Percentiles rank a stretch among this genome's conserved stretches.
These are phyloP conservation scores for Mycena albidolilacea DNA, from an alignment of 768 basidiomycete species.

Conservation along the genomic window DNA sequence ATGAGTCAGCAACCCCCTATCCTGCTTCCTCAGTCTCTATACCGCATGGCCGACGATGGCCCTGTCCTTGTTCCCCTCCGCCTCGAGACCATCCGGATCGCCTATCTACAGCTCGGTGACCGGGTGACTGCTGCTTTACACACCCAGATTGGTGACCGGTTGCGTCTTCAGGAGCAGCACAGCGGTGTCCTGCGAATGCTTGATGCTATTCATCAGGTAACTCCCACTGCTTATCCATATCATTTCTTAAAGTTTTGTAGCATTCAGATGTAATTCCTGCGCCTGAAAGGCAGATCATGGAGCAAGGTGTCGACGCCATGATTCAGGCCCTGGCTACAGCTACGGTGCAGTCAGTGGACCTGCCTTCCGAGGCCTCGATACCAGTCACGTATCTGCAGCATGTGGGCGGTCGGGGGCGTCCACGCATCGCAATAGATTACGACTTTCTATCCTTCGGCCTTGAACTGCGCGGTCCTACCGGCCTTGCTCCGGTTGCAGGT, in stretches of 20 bases:
- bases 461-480: slow-evolving; percentile 22
- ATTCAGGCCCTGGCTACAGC: slow-evolving; percentile 28
- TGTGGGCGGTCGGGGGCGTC: slow-evolving; percentile 25
- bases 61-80: slow-evolving; percentile 13
- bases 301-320: slow-evolving; percentile 33
- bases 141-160: slow-evolving; percentile 33
- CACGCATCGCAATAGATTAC: too few species aligned
- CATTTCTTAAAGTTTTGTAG: background rate
- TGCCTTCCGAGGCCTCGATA: slow-evolving; percentile 8
- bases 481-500: slow-evolving; percentile 40
- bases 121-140: slow-evolving; percentile 31
- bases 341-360: slow-evolving; percentile 21
- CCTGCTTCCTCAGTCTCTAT: too few species aligned
- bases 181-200: slow-evolving; percentile 20
- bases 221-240: background rate
- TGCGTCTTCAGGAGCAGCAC: background rate
- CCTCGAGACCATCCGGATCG: slow-evolving; percentile 42
- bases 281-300: slow-evolving; percentile 32
- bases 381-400: too few species aligned
- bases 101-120: slow-evolving; percentile 34
- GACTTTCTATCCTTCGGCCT: too few species aligned
- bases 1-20: too few species aligned
- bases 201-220: slow-evolving; percentile 23
- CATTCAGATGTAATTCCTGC: slow-evolving; percentile 27
- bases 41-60: background rate